phyloP scores from a whole-genome alignment of 2,329 filamentous ascomycete species.

The Juglanconis juglandina region DNA sequence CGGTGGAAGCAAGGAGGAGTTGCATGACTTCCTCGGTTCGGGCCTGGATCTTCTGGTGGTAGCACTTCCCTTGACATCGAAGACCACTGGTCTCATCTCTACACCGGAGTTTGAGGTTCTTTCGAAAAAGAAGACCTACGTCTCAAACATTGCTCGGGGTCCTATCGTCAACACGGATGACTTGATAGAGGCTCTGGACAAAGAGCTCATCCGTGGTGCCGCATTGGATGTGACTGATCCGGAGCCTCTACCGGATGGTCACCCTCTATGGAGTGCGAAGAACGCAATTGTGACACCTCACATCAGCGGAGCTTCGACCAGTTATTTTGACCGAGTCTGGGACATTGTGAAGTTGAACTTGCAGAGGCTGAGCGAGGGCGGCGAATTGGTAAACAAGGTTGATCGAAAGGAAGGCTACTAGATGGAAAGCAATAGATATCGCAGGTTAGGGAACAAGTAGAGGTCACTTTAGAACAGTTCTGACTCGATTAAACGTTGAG shows the following conservation, averaged over 20 bases:
- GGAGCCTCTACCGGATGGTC: slow-evolving; percentile 67
- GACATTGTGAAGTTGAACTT: slow-evolving; percentile 43
- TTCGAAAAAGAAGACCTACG: slow-evolving; percentile 47
- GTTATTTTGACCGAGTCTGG: slow-evolving; percentile 38
- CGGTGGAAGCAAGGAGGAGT: slow-evolving; percentile 38
- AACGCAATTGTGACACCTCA: slow-evolving; percentile 64
- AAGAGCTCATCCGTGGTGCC: slow-evolving; percentile 52
- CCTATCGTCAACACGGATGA: slow-evolving; percentile 48
- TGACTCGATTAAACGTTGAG: no score
- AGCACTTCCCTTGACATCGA: slow-evolving; percentile 47
- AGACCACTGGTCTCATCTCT: slow-evolving; percentile 49
- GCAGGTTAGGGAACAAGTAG: background rate
- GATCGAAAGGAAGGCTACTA: slow-evolving; percentile 33
- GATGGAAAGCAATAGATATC: background rate
- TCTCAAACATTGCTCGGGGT: slow-evolving; percentile 70
- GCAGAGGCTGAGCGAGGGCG: slow-evolving; percentile 33
- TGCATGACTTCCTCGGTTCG: slow-evolving; percentile 48
- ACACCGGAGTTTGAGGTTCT: slow-evolving; percentile 47
- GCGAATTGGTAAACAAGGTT: slow-evolving; percentile 38
- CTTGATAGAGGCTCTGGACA: slow-evolving; percentile 58
- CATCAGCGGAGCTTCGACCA: slow-evolving; percentile 39
- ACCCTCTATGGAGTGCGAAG: slow-evolving; percentile 65
- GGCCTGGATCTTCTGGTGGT: slow-evolving; percentile 53
- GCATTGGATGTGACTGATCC: slow-evolving; percentile 78
- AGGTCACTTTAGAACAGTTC: background rate